A percentile compares a stretch with the other conserved stretches of the same genome.
phyloP scores from a whole-genome alignment of 768 basidiomycete species.

The Mycena maculata region DNA sequence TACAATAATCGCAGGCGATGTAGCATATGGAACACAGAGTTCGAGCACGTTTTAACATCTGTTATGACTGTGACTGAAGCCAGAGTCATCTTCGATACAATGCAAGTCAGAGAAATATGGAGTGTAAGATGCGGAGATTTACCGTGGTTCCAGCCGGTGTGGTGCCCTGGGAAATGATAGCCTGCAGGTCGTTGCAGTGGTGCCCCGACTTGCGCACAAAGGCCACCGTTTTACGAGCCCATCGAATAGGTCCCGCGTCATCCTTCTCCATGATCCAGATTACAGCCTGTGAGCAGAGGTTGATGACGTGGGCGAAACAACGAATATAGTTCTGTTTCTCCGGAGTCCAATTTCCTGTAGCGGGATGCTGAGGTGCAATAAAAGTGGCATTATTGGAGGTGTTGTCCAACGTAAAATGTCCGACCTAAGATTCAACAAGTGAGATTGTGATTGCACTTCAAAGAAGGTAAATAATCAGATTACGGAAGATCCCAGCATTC shows the following conservation, averaged over 20 bases:
- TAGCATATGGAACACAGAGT: neutral
- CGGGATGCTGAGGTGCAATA: conserved; percentile 15
- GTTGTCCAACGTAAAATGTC: conserved; percentile 20
- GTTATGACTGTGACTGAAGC: no score
- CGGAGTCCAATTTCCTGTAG: conserved; percentile 14
- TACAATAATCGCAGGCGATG: neutral
- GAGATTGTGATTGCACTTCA: conserved; percentile 13
- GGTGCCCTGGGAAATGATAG: conserved; percentile 18
- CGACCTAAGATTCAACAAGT: conserved; percentile 11
- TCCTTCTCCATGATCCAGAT: conserved; percentile 4
- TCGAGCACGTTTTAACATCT: no score
- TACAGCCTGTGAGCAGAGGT: conserved; percentile 3
- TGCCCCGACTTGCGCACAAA: conserved; percentile 19
- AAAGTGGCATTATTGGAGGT: conserved; percentile 16
- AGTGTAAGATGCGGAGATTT: neutral
- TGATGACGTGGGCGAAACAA: conserved; percentile 7
- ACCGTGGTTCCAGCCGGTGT: neutral
- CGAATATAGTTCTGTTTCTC: no score
- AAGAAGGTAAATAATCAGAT: conserved; percentile 21
- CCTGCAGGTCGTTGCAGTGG: conserved; percentile 18
- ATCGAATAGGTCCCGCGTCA: conserved; percentile 13
- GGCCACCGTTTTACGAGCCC: conserved; percentile 19
- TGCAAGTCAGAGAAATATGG: no score
- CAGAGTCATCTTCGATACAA: no score
- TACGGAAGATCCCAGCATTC: no score